Evolutionary conservation across 2,329 filamentous ascomycete genomes (phyloP), one percentile per base, ranked within the genome.

Genomic region (Colletotrichum coccodes): DNA sequence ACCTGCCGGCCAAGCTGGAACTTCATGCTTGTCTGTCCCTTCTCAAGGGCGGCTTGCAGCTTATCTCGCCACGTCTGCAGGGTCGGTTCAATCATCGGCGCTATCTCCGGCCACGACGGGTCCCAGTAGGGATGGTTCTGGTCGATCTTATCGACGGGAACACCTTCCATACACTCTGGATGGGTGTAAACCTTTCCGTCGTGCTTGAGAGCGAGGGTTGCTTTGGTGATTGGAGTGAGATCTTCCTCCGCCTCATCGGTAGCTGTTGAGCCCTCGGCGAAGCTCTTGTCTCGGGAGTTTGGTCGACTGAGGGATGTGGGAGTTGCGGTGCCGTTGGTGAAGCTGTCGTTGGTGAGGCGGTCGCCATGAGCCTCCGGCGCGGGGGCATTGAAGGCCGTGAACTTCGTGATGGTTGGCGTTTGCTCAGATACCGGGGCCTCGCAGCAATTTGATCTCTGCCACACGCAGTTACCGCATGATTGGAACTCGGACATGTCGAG

Each of bases 1-100:
- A 89, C 83, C 71, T 89, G 87, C 1, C 87, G 82, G 6, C 85
- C 84, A 7, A 85, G 84, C 70, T 88, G 81, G 68, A 87, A 89
- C 57, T 86, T 84, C 40, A 81, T 82, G 5, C 75, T 75, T 8
- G 73, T 74, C 58, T 79, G 77, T 28, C 81, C 79, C 6, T 78
- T 77, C 3, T 79, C 76, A 14, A 80, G 71, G 64, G 82, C 73
- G 61, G 77, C 73, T 38, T 81, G 78, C 26, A 84, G 80, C 75
- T 85, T 88, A 38, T 81, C 79, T 23, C 79, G 79, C 85, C 86
- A 88, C 44, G 80, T 81, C 7, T 82, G 78, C 8, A 87, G 76
- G 40, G 83, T 79, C 0, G 81, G 79, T 49, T 81, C 77, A 8
- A 88, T 82, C 7, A 81, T 71, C 1, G 75, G 74, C 62, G 81